These are phyloP conservation scores for Escallonia rubra DNA, from an alignment of 129 eudicot species.

Conservation along the genomic window DNA sequence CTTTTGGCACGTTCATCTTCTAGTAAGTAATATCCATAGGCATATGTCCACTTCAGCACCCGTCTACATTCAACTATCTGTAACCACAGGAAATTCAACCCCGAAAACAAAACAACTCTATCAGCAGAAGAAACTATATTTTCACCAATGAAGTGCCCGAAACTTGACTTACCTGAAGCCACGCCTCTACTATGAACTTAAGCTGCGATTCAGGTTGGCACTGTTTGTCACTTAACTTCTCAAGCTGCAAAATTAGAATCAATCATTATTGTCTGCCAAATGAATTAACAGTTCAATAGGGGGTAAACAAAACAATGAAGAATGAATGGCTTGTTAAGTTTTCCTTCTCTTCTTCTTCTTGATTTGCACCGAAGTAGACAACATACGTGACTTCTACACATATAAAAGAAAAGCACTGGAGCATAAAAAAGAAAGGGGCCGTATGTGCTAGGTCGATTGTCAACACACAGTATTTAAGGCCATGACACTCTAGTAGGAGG, in stretches of 20 bases:
- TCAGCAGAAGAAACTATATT: neutral
- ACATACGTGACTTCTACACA: too few species aligned
- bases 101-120: neutral
- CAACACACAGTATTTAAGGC: too few species aligned
- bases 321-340: too few species aligned
- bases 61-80: conserved; percentile 99
- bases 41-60: conserved; percentile 95
- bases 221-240: conserved; percentile 91
- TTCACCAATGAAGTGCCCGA: neutral
- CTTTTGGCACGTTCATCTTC: conserved; percentile 88
- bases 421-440: too few species aligned
- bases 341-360: too few species aligned
- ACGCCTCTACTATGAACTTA: conserved; percentile 94
- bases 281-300: too few species aligned
- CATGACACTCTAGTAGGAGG: too few species aligned
- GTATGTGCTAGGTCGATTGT: too few species aligned
- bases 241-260: conserved; percentile 53
- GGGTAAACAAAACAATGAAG: too few species aligned
- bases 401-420: too few species aligned
- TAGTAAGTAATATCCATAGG: conserved; percentile 88
- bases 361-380: too few species aligned
- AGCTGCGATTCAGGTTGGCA: conserved; percentile 97
- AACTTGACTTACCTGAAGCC: conserved; percentile 63
- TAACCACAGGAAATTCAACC: conserved; percentile 11
- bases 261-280: neutral